A percentile compares a stretch with the other conserved stretches of the same genome.
These are phyloP conservation scores for Populus davidiana DNA, from an alignment of 345 rosid species.

Conservation along the genomic window DNA sequence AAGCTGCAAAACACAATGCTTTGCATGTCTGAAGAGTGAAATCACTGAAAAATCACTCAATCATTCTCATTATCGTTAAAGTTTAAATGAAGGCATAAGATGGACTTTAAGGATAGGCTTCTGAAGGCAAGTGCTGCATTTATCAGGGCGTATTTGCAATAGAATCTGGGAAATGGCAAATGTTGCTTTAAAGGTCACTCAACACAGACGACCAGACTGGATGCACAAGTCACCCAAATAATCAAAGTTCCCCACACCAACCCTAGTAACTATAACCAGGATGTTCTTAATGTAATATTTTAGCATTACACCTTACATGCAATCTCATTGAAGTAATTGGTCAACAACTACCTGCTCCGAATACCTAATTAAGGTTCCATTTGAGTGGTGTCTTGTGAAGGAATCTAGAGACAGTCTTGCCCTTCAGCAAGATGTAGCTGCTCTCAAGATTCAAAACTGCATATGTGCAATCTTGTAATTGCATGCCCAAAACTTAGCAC, in stretches of 20 bases:
- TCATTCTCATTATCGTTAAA: neutral
- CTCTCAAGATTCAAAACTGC: neutral
- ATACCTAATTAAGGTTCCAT: neutral
- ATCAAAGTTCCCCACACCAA: neutral
- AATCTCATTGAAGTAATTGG: too few relatives aligned
- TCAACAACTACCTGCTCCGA: neutral
- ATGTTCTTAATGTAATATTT: neutral
- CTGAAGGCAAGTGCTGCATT: neutral
- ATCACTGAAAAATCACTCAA: neutral
- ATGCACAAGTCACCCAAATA: neutral
- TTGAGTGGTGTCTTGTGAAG: neutral
- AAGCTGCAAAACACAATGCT: neutral
- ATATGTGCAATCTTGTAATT: neutral
- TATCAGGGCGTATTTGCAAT: neutral
- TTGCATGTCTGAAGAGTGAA: neutral
- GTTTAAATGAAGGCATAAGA: neutral
- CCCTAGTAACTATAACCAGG: neutral
- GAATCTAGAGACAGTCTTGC: neutral
- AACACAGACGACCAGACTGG: neutral
- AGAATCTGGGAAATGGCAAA: neutral
- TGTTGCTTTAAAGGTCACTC: neutral
- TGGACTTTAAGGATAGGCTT: neutral
- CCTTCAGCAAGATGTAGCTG: neutral
- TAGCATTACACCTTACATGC: neutral
- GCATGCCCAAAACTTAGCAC: neutral